Conservation (phyloP, 495 filamentous ascomycete species). For the Lasiosphaeriaceae sp. region DNA sequence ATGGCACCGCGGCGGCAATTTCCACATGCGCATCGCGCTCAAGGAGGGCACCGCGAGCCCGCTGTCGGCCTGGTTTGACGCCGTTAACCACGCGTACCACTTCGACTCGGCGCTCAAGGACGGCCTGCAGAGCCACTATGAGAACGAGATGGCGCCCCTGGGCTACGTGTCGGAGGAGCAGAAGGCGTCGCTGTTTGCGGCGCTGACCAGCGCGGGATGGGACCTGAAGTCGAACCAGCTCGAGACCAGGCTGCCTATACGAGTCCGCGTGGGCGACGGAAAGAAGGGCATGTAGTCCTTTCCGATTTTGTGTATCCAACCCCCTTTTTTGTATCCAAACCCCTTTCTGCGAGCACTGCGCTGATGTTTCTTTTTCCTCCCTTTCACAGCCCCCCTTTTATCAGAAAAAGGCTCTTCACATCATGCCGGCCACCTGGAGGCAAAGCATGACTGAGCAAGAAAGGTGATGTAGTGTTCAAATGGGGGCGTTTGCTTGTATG, state of each 20-base stretch:
- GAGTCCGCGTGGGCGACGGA: constrained; percentile 26
- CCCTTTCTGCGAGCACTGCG: constrained; percentile 1
- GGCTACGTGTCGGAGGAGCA: constrained; percentile 34
- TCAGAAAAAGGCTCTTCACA: constrained; percentile 25
- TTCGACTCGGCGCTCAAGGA: constrained; percentile 34
- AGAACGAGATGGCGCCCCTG: constrained; percentile 30
- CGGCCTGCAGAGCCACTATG: constrained; percentile 27
- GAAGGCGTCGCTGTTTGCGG: constrained; percentile 27
- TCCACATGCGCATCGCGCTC: constrained; percentile 57
- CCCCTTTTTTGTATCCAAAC: not conserved
- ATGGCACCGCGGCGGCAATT: constrained; percentile 34
- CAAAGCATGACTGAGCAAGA: constrained; percentile 21
- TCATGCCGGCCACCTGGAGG: constrained; percentile 10
- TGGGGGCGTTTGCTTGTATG: too few relatives aligned
- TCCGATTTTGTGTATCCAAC: not conserved
- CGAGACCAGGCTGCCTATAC: constrained; percentile 36
- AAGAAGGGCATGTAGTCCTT: constrained; percentile 25
- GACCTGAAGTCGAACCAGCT: constrained; percentile 40
- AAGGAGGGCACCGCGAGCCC: constrained; percentile 55
- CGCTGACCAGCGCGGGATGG: constrained; percentile 38
- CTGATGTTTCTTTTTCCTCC: constrained; percentile 11
- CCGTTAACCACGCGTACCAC: constrained; percentile 54
- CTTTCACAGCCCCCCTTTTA: constrained; percentile 13
- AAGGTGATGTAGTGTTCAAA: too few relatives aligned
- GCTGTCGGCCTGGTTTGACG: constrained; percentile 72